These are phyloP conservation scores for Biscogniauxia sp. DNA, from an alignment of 2,329 filamentous ascomycete genomes.

Conservation along the genomic window DNA sequence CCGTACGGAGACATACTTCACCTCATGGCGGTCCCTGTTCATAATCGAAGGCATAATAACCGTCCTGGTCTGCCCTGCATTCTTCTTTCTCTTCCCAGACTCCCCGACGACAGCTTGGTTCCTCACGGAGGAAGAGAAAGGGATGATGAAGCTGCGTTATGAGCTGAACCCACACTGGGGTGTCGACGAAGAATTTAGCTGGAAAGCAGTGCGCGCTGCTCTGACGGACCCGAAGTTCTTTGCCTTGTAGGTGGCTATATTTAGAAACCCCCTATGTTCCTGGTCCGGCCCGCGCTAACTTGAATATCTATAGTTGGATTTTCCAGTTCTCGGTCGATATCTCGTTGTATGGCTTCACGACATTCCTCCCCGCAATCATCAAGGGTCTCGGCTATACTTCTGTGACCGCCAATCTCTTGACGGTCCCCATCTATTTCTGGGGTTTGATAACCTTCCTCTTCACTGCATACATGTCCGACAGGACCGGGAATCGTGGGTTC, in stretches of 20 bases:
- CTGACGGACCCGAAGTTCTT: slow-evolving; percentile 33
- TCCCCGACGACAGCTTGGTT: slow-evolving; percentile 31
- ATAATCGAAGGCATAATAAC: slow-evolving; percentile 41
- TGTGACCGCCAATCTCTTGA: slow-evolving; percentile 35
- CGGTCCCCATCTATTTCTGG: slow-evolving; percentile 34
- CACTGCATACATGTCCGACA: slow-evolving; percentile 29
- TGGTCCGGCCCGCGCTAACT: not conserved
- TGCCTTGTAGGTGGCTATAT: slow-evolving; percentile 19
- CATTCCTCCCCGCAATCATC: slow-evolving; percentile 37
- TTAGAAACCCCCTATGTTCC: not conserved
- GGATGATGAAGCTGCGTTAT: slow-evolving; percentile 27
- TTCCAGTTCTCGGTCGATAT: slow-evolving; percentile 34
- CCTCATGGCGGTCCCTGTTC: slow-evolving; percentile 40
- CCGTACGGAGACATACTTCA: slow-evolving; percentile 29
- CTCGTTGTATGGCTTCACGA: slow-evolving; percentile 35
- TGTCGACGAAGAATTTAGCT: slow-evolving; percentile 26
- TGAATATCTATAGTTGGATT: slow-evolving; percentile 14
- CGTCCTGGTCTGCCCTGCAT: slow-evolving; percentile 33
- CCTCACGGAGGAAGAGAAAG: slow-evolving; percentile 24
- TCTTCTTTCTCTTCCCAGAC: slow-evolving; percentile 28
- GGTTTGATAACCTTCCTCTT: slow-evolving; percentile 24
- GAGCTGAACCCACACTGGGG: slow-evolving; percentile 28
- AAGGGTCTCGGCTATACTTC: slow-evolving; percentile 33
- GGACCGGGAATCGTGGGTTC: slow-evolving; percentile 20
- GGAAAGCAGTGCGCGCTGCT: slow-evolving; percentile 22